These are phyloP conservation scores for Chrysopogon serrulatus DNA, from an alignment of 176 grass and related monocot species.

Conservation along the genomic window DNA sequence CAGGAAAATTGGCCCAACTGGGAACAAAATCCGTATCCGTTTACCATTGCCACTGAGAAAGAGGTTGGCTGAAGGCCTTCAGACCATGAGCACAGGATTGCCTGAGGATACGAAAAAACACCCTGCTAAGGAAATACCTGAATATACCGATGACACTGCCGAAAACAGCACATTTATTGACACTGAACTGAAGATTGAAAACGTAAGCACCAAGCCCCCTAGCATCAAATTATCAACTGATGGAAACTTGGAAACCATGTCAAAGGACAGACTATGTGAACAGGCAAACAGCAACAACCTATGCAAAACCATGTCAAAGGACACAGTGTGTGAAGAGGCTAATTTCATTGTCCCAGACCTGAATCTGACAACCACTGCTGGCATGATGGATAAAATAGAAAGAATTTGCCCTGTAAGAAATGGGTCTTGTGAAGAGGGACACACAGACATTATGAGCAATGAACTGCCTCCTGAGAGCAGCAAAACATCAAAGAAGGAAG, in stretches of 20 bases:
- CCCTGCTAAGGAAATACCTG: neutral
- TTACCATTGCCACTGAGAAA: constrained; percentile 34
- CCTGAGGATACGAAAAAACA: neutral
- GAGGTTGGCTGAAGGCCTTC: neutral
- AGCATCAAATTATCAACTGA: neutral
- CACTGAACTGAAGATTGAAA: neutral
- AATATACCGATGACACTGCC: neutral
- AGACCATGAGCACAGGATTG: neutral
- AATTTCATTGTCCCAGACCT: neutral
- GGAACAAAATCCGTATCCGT: constrained; percentile 24
- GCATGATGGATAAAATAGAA: neutral
- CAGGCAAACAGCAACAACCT: neutral
- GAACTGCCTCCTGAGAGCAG: neutral
- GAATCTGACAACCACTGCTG: neutral
- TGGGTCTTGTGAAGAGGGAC: neutral
- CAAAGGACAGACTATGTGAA: neutral
- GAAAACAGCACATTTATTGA: neutral
- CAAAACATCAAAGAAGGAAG: neutral
- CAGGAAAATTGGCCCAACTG: neutral
- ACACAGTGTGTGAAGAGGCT: neutral
- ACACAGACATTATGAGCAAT: neutral
- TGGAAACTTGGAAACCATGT: neutral
- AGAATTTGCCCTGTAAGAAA: neutral
- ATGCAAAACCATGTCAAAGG: neutral
- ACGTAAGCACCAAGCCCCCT: neutral